Evolutionary conservation across 805 yeast genomes (phyloP), one percentile per base, ranked within the genome.

Genomic region (Candida gorgasii): DNA sequence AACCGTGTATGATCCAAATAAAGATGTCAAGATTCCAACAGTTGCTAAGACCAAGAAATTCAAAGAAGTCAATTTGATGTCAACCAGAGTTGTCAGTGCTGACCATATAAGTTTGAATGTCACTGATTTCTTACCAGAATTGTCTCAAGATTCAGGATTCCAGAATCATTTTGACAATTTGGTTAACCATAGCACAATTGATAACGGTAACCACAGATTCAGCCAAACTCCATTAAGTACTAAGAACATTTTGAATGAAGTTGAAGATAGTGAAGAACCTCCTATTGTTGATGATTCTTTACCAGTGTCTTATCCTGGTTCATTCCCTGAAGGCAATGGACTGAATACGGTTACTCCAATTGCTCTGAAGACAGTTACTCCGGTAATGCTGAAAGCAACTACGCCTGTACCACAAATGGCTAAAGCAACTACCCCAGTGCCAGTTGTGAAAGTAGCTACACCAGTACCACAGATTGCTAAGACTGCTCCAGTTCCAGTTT

Each of bases 101-200:
- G 67, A 67, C 15, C 53, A 58, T 45, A 72, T 69, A 38, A 76
- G 72, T 33, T 50, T 73, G 20, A 55, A 73, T 22, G 65, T 65
- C 1, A 67, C 70, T 16, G 61, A 65, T 43, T 61, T 68, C 30
- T 60, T 76, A 38, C 80, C 80, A 3, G 76, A 76, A 46, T 38
- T 74, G 19, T 67, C 78, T 1, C 65, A 64, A 26, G 75, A 73
- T 33, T 74, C 80, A 2, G 79, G 75, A 12, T 70, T 76, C 53
- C 78, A 65, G 36, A 58, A 59, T 36, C 74, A 73, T 34, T 73
- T 76, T 52, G 58, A 58, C 20, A 59, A 59, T 18, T 37, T 48
- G 32, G 43, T 48, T 8, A 40, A 43, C 34, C 39, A 45, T 27
- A 34, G 45, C 26, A 31, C 22, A n/a, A 15, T 32, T 13, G 45